Percentiles rank a stretch among this genome's conserved stretches.
Conservation (phyloP, 352 stramenopile species). For the Globisporangium ultimum region DNA sequence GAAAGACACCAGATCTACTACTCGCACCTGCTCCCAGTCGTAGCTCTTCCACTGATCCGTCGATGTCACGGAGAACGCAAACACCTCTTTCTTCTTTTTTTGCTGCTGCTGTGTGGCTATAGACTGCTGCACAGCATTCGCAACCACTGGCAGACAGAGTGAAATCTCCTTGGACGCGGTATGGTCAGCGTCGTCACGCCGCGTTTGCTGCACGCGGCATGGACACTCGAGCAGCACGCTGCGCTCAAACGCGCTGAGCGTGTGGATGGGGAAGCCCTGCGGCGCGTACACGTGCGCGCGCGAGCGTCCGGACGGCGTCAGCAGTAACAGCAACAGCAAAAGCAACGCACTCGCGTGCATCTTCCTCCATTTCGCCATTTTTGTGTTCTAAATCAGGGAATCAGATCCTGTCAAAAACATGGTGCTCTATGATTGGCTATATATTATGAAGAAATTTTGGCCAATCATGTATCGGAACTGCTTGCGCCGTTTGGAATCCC, state of each 20-base stretch:
- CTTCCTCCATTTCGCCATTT: constrained; percentile 1
- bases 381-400: background rate
- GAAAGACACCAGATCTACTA: background rate
- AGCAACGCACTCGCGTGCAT: constrained; percentile 5
- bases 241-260: constrained; percentile 30
- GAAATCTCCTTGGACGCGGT: no score
- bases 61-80: constrained; percentile 67
- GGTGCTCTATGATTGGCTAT: no score
- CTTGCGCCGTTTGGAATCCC: constrained; percentile 17
- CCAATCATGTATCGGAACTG: constrained; percentile 9
- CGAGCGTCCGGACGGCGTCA: no score
- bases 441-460: background rate
- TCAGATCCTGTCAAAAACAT: background rate
- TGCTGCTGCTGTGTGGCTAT: no score
- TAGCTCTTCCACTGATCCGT: constrained; percentile 73
- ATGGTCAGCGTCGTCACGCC: no score
- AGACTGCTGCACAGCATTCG: no score
- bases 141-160: no score
- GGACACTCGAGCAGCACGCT: constrained; percentile 41
- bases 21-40: constrained; percentile 57
- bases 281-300: constrained; percentile 17
- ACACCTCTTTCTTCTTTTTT: constrained; percentile 58
- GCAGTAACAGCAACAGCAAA: constrained; percentile 14
- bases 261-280: constrained; percentile 10
- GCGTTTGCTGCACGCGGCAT: constrained; percentile 29